Conservation (phyloP, 2,329 filamentous ascomycete species). For the Moelleriella libera region DNA sequence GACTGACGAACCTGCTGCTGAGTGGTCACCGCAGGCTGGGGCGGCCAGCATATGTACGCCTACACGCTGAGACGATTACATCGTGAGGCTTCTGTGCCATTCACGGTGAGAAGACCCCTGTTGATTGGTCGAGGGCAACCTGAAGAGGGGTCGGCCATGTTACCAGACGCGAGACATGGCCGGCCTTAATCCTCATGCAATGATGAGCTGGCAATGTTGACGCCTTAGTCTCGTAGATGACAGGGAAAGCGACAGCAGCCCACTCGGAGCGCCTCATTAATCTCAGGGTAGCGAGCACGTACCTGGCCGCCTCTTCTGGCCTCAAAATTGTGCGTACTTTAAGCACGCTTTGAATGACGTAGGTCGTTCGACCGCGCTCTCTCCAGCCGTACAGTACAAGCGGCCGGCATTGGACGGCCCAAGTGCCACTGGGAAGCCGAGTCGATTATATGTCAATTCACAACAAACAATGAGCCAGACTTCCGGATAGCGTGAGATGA, state of each 20-base stretch:
- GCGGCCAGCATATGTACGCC: neutral
- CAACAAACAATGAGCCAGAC: too few species aligned
- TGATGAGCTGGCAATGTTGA: constrained; percentile 59
- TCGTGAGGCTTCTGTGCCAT: constrained; percentile 3
- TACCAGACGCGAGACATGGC: constrained; percentile 3
- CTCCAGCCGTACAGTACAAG: too few species aligned
- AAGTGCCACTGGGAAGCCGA: neutral
- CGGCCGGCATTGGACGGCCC: too few species aligned
- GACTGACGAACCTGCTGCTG: constrained; percentile 4
- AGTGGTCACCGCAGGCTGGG: constrained; percentile 4
- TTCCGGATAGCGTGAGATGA: too few species aligned
- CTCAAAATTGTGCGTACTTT: constrained; percentile 2
- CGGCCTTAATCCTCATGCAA: constrained; percentile 45
- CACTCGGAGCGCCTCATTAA: constrained; percentile 1
- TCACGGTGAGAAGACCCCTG: constrained; percentile 10
- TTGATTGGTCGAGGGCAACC: constrained; percentile 9
- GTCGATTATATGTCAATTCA: neutral
- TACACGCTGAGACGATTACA: neutral
- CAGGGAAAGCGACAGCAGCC: constrained; percentile 3
- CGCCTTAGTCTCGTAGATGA: constrained; percentile 8
- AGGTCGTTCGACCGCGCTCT: neutral
- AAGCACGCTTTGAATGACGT: neutral
- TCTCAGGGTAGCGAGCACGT: constrained; percentile 1
- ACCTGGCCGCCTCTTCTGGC: constrained; percentile 6
- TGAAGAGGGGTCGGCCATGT: constrained; percentile 4